Percentiles rank a stretch among this genome's conserved stretches.
Evolutionary conservation across 768 basidiomycete species (phyloP).

Genomic region (Lactarius vividus): DNA sequence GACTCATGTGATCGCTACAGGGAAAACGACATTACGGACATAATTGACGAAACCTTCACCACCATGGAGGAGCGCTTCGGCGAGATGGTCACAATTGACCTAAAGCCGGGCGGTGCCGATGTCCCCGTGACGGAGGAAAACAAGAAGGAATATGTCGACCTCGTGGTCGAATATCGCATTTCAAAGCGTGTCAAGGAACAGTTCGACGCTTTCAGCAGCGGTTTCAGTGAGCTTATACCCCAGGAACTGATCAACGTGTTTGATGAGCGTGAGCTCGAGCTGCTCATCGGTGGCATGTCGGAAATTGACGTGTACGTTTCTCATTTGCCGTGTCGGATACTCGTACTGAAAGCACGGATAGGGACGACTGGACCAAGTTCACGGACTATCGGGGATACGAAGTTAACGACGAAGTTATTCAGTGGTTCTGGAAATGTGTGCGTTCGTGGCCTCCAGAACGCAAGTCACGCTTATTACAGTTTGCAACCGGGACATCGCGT

Average conservation of each 20-base stretch:
- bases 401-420: slow-evolving; percentile 92
- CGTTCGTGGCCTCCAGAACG: slow-evolving; percentile 97
- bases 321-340: neutral
- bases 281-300: slow-evolving; percentile 98
- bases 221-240: slow-evolving; percentile 98
- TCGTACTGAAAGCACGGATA: slow-evolving; percentile 31
- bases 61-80: slow-evolving; percentile 98
- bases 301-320: slow-evolving; percentile 94
- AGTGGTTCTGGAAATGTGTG: slow-evolving; percentile 99
- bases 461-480: slow-evolving; percentile 93
- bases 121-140: slow-evolving; percentile 92
- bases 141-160: slow-evolving; percentile 98
- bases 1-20: slow-evolving; percentile 42
- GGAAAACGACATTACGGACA: slow-evolving; percentile 96
- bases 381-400: slow-evolving; percentile 98
- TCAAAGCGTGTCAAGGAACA: slow-evolving; percentile 97
- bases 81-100: slow-evolving; percentile 95
- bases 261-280: slow-evolving; percentile 95
- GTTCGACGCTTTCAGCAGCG: slow-evolving; percentile 99
- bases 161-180: slow-evolving; percentile 95
- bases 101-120: slow-evolving; percentile 85
- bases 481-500: slow-evolving; percentile 94
- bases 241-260: slow-evolving; percentile 98
- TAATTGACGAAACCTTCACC: slow-evolving; percentile 97
- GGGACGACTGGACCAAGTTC: slow-evolving; percentile 98